Evolutionary conservation across 2,329 filamentous ascomycete species (phyloP), one percentile per base, ranked within the genome.

Genomic region (Xylaria sp.): DNA sequence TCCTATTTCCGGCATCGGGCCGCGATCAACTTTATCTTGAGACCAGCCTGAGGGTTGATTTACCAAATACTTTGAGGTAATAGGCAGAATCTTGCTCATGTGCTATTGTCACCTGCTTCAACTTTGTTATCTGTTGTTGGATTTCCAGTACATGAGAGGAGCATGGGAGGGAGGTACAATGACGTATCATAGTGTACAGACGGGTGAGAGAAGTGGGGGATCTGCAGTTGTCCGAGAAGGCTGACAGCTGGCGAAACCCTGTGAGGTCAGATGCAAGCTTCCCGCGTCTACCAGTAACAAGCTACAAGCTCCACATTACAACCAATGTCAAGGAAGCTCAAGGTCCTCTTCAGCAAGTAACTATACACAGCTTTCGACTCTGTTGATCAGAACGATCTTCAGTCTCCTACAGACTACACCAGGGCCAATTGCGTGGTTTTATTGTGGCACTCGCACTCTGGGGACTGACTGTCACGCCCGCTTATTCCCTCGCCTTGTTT

Each of bases 401-500:
- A 40, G 31, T 65, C 53, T 59, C 26, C 49, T 31, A 40, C 36
- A 10, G 2, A 9, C 49, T 31, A 33, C 13, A 15, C 57, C 67
- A 48, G 11, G 54, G 26, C 33, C 28, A 57, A 53, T 62, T 42
- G 63, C 54, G 46, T 59, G 44, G 46, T 62, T 59, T 61, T 51
- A 28, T 28, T 49, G 65, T 68, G 61, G 54, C 57, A 38, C 61
- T 56, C 59, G 48, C 57, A 44, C 61, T 56, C 59, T 17, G 15
- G 20, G 46, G 26, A 54, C 65, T n/a, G 33, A 9, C 33, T 40
- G 44, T 56, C 59, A 48, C 69, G 56, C 53, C 59, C 44, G 59
- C 59, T 57, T 61, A 40, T 66, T 65, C 51, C 40, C 59, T 57
- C 54, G 26, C 59, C 62, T 65, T 59, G 48, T 49, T 28, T 38